Percentiles rank a stretch among this genome's conserved stretches.
These are phyloP conservation scores for Coemansia umbellata DNA, from an alignment of 192 early-diverging fungal genomes.

Conservation along the genomic window DNA sequence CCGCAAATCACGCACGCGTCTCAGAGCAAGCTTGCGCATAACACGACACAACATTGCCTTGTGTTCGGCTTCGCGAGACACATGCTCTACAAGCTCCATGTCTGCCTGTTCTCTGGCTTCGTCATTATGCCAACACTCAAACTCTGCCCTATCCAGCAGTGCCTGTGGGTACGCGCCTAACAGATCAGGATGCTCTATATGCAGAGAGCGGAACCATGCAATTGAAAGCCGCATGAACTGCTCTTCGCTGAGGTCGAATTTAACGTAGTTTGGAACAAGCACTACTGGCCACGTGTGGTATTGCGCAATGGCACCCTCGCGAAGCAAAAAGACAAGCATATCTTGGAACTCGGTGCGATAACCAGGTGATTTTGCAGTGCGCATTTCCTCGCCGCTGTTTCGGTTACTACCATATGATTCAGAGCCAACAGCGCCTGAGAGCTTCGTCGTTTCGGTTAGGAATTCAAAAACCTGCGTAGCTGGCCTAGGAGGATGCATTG, in stretches of 20 bases:
- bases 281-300: constrained; percentile 74
- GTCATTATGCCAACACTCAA: constrained; percentile 29
- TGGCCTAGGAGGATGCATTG: constrained; percentile 41
- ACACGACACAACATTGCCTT: constrained; percentile 32
- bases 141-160: constrained; percentile 30
- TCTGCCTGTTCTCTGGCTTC: constrained; percentile 27
- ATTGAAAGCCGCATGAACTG: constrained; percentile 39
- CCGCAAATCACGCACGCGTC: constrained; percentile 28
- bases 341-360: constrained; percentile 70
- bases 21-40: constrained; percentile 46
- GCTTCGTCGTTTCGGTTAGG: constrained; percentile 9
- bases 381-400: constrained; percentile 5
- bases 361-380: constrained; percentile 46
- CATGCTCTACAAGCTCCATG: constrained; percentile 10
- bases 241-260: constrained; percentile 38
- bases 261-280: constrained; percentile 60
- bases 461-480: constrained; percentile 25
- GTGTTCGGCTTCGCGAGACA: constrained; percentile 29
- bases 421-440: too few relatives aligned
- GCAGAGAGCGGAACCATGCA: constrained; percentile 40
- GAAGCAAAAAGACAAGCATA: constrained; percentile 74
- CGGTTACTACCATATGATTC: constrained; percentile 17
- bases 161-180: constrained; percentile 40
- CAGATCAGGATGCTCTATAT: constrained; percentile 44
- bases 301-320: constrained; percentile 73